A percentile compares a stretch with the other conserved stretches of the same genome.
Conservation (phyloP, 805 yeast species). For the Komagataella phaffii region DNA sequence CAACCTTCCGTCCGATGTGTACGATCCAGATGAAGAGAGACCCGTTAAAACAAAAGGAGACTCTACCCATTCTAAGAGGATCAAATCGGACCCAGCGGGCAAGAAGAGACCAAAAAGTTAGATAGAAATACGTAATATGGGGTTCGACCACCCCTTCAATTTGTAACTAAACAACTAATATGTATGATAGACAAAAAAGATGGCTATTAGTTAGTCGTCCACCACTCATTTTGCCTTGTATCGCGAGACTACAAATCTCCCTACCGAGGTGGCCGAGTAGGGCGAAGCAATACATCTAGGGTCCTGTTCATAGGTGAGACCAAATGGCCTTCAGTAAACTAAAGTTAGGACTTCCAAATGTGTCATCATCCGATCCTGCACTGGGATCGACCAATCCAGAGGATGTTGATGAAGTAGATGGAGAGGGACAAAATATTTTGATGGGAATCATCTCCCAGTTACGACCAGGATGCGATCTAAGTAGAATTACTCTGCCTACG, state of each 20-base stretch:
- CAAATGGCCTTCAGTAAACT: neutral
- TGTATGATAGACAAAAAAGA: neutral
- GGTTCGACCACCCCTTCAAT: too few species aligned
- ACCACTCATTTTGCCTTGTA: neutral
- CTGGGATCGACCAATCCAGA: conserved; percentile 22
- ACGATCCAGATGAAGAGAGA: conserved; percentile 61
- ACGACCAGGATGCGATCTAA: conserved; percentile 83
- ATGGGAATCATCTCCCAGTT: conserved; percentile 82
- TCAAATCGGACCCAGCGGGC: conserved; percentile 8
- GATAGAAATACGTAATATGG: neutral
- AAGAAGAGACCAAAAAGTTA: neutral
- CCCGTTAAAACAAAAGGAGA: conserved; percentile 43
- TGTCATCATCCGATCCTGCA: neutral
- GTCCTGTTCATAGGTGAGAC: neutral
- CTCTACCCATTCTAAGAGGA: conserved; percentile 10
- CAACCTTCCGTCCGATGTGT: conserved; percentile 80
- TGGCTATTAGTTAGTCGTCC: neutral
- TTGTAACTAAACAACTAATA: neutral
- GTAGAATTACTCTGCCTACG: conserved; percentile 89
- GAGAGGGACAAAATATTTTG: conserved; percentile 75
- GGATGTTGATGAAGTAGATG: conserved; percentile 88
- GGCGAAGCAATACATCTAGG: neutral
- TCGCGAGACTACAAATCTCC: neutral
- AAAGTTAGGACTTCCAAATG: neutral
- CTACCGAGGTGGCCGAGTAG: neutral